Base-by-base conservation (phyloP, 2,329 filamentous ascomycete species). In the Diaporthe caulivora region DNA sequence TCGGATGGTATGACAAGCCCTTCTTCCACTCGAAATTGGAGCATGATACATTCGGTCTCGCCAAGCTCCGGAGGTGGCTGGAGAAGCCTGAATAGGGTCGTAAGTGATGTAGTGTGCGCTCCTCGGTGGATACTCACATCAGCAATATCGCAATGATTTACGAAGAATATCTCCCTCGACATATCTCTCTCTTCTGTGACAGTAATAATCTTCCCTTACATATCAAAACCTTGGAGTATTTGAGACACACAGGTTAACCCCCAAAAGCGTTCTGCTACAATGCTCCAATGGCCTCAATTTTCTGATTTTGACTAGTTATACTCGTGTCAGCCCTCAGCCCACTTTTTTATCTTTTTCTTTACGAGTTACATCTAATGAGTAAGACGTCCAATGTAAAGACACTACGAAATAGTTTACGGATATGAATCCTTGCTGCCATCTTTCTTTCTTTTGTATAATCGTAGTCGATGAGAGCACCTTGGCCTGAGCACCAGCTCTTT, bases 1-100 rank as follows among this genome's bases (percentile, higher is more conserved):
- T 26, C 31, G 69, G 69, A 11, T 71, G 69, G 69, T 62, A 62
- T 18, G 69, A 64, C 44, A 55, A 69, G 34, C 53, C 53, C 29
- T 55, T 55, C 29, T 55, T 34, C 29, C 53, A 55, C 18, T 55
- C 53, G 3, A 17, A 55, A 34, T 10, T 34, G 18, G 53, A 55
- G 29, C 53, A 34, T 34, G 53, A 55, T 34, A 34, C 29, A 18
- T 54, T 54, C 18, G 53, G 53, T 18, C 53, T 55, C 53, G 11
- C 53, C 29, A 55, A 55, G 29, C 53, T 55, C 3, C 29, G 53
- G 26, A 34, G 29, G n/a, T 55, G 29, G 29, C 53, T 55, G 29
- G 53, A 55, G 17, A 55, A 55, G 29, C 53, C 53, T 34, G 53
- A 34, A 3, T 21, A 34, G 29, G 17, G 26, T 31, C 10, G 1